Conservation (phyloP, 495 filamentous ascomycete genomes). For the Xylaria nigripes region DNA sequence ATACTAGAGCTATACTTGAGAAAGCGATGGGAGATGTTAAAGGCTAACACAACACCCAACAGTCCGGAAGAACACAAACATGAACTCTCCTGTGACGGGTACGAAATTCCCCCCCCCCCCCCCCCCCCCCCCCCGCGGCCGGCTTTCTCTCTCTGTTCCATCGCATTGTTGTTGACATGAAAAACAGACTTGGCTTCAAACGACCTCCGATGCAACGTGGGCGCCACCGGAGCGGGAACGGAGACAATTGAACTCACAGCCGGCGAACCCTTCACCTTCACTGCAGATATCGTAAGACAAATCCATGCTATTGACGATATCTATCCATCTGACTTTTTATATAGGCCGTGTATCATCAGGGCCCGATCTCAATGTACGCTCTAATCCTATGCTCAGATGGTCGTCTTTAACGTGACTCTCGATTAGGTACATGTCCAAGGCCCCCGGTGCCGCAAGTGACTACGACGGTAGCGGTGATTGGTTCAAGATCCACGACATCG, state of each 20-base stretch:
- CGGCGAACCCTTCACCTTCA: constrained; percentile 35
- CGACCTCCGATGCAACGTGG: constrained; percentile 47
- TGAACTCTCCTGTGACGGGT: constrained; percentile 45
- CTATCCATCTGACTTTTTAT: constrained; percentile 3
- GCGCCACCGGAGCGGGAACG: constrained; percentile 33
- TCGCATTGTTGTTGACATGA: neutral
- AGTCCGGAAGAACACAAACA: constrained; percentile 42
- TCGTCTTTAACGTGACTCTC: neutral
- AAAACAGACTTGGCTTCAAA: constrained; percentile 29
- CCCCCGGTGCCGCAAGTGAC: constrained; percentile 28
- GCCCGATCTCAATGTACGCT: constrained; percentile 35
- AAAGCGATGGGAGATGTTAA: neutral
- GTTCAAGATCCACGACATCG: constrained; percentile 37
- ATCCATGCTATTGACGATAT: neutral
- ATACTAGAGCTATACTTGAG: neutral
- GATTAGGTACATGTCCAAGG: constrained; percentile 36
- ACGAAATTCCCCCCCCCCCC: neutral
- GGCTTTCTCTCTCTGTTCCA: neutral
- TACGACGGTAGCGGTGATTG: constrained; percentile 36
- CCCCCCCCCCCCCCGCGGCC: no score
- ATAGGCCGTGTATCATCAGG: constrained; percentile 44
- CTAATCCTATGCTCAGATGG: neutral
- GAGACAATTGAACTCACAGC: constrained; percentile 33
- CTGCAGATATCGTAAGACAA: constrained; percentile 26
- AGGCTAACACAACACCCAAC: neutral